Conservation (phyloP, 352 stramenopile species). For the Globisporangium takayamanum region DNA sequence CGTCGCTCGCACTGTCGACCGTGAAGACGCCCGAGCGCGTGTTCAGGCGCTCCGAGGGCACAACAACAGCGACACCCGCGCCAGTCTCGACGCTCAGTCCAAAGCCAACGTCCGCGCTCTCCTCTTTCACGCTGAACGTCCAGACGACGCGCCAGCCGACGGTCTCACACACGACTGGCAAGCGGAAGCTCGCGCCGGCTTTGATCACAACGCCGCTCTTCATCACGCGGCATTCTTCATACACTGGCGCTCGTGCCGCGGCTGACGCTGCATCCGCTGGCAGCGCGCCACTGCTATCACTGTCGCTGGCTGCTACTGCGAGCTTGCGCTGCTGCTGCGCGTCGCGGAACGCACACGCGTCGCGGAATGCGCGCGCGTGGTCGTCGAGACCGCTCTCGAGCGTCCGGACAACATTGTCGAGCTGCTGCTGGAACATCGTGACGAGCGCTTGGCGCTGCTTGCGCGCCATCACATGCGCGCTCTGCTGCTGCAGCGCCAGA, state of each 20-base stretch:
- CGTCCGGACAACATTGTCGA: conserved; percentile 31
- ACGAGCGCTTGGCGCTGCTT: conserved; percentile 41
- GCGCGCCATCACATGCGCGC: conserved; percentile 25
- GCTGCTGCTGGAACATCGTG: conserved; percentile 29
- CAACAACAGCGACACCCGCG: conserved; percentile 15
- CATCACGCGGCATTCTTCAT: conserved; percentile 66
- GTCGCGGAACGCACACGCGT: conserved; percentile 57
- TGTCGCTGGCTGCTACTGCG: background rate
- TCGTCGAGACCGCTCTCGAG: conserved; percentile 50
- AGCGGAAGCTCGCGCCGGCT: conserved; percentile 54
- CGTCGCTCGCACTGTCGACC: conserved; percentile 22
- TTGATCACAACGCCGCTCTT: conserved; percentile 79
- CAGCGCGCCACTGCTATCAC: background rate
- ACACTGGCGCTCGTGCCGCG: conserved; percentile 14
- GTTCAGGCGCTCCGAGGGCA: conserved; percentile 46
- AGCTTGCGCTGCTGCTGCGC: conserved; percentile 10
- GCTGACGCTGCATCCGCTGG: background rate
- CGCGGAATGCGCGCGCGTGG: conserved; percentile 49
- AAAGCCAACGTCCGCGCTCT: conserved; percentile 57
- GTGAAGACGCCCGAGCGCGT: conserved; percentile 42
- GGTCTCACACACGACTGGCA: conserved; percentile 68
- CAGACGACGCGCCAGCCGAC: conserved; percentile 63
- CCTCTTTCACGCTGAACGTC: conserved; percentile 72
- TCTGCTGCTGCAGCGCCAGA: conserved; percentile 29
- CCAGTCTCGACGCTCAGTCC: conserved; percentile 20